A percentile compares a stretch with the other conserved stretches of the same genome.
Evolutionary conservation across 2,329 filamentous ascomycete species (phyloP).

Genomic region (Gnomoniopsis sp.): DNA sequence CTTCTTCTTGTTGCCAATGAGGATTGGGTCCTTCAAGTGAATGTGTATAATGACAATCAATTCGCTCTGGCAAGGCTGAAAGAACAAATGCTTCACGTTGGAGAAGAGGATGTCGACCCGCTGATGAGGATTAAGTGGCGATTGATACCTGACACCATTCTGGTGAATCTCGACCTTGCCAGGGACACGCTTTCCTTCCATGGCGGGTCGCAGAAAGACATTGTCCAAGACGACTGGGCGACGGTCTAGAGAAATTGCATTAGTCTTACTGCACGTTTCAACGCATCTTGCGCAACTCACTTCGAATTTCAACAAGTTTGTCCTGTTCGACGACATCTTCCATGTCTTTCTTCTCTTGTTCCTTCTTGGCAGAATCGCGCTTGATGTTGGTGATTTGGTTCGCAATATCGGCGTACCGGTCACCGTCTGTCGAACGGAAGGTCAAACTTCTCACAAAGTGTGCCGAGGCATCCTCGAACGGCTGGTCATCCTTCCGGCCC

Average conservation of each 20-base stretch:
- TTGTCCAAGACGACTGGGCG: conserved; percentile 88
- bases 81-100: conserved; percentile 98
- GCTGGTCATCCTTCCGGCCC: conserved; percentile 93
- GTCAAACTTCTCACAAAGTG: conserved; percentile 96
- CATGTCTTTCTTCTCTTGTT: conserved; percentile 99
- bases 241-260: conserved; percentile 60
- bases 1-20: conserved; percentile 96
- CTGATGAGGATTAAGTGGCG: conserved; percentile 73
- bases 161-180: conserved; percentile 97
- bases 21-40: conserved; percentile 95
- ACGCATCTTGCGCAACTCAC: conserved; percentile 45
- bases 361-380: conserved; percentile 84
- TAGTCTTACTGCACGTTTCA: conserved; percentile 28
- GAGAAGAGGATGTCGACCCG: conserved; percentile 93
- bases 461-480: conserved; percentile 92
- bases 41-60: conserved; percentile 98
- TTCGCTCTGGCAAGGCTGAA: conserved; percentile 95
- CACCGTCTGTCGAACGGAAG: conserved; percentile 85
- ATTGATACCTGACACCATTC: conserved; percentile 95
- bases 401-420: conserved; percentile 85
- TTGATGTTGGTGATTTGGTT: conserved; percentile 95
- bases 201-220: conserved; percentile 89
- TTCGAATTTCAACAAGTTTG: conserved; percentile 91
- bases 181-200: conserved; percentile 95
- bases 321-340: conserved; percentile 99